Evolutionary conservation across 345 rosid species (phyloP).

Genomic region (Cochlearia excelsa): DNA sequence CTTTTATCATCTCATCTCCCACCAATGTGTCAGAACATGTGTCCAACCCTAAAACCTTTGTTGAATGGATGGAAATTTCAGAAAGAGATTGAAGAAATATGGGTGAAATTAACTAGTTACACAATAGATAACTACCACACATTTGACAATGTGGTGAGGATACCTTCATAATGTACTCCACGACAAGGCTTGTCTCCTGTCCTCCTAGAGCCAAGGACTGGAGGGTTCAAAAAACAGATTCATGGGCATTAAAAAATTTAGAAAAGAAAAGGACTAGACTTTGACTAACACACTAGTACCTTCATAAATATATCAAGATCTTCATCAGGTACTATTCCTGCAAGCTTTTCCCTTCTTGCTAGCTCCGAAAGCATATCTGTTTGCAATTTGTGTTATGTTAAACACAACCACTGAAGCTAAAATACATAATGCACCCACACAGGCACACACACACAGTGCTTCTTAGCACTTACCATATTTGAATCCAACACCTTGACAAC

Average conservation of each 20-base stretch:
- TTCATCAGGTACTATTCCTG: slow-evolving; percentile 94
- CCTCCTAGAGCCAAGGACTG: slow-evolving; percentile 93
- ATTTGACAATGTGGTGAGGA: slow-evolving; percentile 18
- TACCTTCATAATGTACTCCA: slow-evolving; percentile 97
- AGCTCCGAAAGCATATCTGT: slow-evolving; percentile 93
- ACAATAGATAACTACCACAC: neutral
- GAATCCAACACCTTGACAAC: slow-evolving; percentile 95
- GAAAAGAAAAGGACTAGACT: neutral
- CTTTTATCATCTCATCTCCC: slow-evolving; percentile 99
- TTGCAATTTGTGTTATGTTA: slow-evolving; percentile 21
- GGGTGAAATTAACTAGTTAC: neutral
- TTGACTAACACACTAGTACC: slow-evolving; percentile 42
- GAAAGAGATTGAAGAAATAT: slow-evolving; percentile 24
- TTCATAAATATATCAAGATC: slow-evolving; percentile 99
- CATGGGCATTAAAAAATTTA: neutral
- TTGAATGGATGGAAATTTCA: slow-evolving; percentile 53
- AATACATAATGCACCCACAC: slow-evolving; percentile 1
- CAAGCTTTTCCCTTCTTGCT: slow-evolving; percentile 86
- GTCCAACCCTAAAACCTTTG: slow-evolving; percentile 99
- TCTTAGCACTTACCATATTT: slow-evolving; percentile 67
- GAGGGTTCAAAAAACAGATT: slow-evolving; percentile 8
- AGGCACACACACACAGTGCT: neutral
- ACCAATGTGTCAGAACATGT: slow-evolving; percentile 87
- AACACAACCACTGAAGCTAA: slow-evolving; percentile 14
- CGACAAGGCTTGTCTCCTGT: slow-evolving; percentile 73